phyloP scores from a whole-genome alignment of 306 rosid genomes.

The Fagus sylvatica region DNA sequence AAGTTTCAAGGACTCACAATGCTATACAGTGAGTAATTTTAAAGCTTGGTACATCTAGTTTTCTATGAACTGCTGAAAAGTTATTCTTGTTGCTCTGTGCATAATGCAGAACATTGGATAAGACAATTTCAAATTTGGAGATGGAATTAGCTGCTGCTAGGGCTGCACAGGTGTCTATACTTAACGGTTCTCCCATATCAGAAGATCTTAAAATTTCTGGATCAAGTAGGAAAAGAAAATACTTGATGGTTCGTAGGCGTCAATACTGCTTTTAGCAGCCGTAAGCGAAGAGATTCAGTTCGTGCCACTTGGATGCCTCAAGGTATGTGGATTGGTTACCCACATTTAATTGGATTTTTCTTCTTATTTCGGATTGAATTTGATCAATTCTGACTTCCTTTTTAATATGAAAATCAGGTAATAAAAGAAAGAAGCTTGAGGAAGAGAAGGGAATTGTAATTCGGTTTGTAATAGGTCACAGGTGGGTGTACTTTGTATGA shows the following conservation, averaged over 20 bases:
- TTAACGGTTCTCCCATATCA: constrained; percentile 36
- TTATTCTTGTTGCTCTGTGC: constrained; percentile 14
- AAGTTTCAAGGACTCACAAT: constrained; percentile 48
- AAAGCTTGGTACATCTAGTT: neutral
- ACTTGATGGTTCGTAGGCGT: constrained; percentile 55
- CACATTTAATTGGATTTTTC: neutral
- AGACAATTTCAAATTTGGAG: constrained; percentile 58
- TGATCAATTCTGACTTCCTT: constrained; percentile 1
- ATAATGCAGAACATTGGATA: constrained; percentile 51
- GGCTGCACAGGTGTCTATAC: constrained; percentile 50
- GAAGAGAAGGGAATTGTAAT: constrained; percentile 54
- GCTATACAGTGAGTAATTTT: constrained; percentile 48
- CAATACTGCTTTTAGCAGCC: constrained; percentile 64
- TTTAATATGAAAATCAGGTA: constrained; percentile 28
- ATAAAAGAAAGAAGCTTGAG: constrained; percentile 57
- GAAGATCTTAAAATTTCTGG: constrained; percentile 32
- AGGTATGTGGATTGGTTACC: constrained; percentile 31
- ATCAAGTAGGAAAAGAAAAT: constrained; percentile 42
- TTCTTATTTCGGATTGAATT: neutral
- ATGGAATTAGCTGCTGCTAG: constrained; percentile 63
- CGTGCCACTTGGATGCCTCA: constrained; percentile 71
- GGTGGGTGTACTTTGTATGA: constrained; percentile 33
- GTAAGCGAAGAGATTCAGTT: constrained; percentile 60
- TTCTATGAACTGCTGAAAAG: neutral
- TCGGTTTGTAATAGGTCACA: constrained; percentile 64